Base-by-base conservation (phyloP, 768 basidiomycete species). In the Amanita molliuscula region DNA sequence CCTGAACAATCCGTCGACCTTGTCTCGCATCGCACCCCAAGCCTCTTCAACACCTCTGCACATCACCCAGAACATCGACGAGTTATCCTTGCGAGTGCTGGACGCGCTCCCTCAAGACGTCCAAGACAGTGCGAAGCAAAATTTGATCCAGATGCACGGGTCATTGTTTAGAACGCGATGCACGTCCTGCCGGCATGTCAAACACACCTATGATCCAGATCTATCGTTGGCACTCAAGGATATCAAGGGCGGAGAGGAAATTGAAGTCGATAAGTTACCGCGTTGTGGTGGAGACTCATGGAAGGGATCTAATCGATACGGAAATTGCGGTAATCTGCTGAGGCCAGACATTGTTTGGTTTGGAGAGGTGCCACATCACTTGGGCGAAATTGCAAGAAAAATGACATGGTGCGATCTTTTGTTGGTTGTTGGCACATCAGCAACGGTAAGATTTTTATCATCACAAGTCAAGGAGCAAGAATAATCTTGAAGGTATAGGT, bases 61-160 rank as follows among this genome's bases (percentile, higher is more conserved):
- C 8, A 69, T 81, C 37, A 82, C 79, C 11, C 79, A 82, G 57
- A 81, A 82, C 57, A 73, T 81, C n/a, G 81, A 84, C 54, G 72
- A 77, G 3, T 66, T 81, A 28, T 48, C 34, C 8, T n/a, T 48
- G 15, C 34, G 18, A 73, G 72, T 53, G 51, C 58, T 4, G 59
- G 64, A 49, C 70, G 78, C 1, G 58, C 74, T 44, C 58, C 66
- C 21, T 54, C 62, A 29, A 13, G 51, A 52, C 23, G 40, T 50
- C n/a, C 43, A 61, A 31, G 48, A 57, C 4, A 52, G 50, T 25
- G 44, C 50, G 20, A 47, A 55, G 8, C 58, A 60, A 3, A 55
- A 56, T 25, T 38, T 72, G n/a, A 57, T 79, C 25, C 80, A 84
- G 57, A 84, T 82, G 78, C 83, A 84, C 55, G 81, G 81, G 0